Evolutionary conservation across 2,329 filamentous ascomycete genomes (phyloP).

Genomic region (Phialophora tarda): DNA sequence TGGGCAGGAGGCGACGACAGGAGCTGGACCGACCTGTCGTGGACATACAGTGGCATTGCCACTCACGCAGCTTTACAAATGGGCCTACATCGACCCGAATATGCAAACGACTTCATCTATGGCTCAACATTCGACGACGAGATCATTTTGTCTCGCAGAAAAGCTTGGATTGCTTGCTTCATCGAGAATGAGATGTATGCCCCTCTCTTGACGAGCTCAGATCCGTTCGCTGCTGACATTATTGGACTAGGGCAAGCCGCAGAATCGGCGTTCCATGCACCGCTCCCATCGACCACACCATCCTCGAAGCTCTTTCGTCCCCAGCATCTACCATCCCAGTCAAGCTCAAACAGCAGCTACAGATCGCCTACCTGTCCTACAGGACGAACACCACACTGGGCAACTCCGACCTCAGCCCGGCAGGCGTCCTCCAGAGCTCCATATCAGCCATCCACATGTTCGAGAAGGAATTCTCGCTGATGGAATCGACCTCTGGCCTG

Average conservation of each 20-base stretch:
- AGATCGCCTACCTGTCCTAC: conserved; percentile 19
- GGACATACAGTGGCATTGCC: conserved; percentile 21
- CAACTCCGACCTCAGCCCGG: conserved; percentile 20
- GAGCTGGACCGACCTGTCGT: conserved; percentile 21
- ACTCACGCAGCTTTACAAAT: conserved; percentile 19
- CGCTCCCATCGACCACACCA: conserved; percentile 20
- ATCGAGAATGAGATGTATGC: conserved; percentile 21
- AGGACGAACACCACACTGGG: conserved; percentile 17
- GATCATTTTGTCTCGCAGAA: conserved; percentile 13
- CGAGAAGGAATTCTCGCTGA: conserved; percentile 17
- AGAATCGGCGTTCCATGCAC: conserved; percentile 21
- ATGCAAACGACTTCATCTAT: conserved; percentile 19
- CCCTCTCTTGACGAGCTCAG: background rate
- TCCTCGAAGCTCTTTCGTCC: conserved; percentile 20
- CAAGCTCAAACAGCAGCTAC: conserved; percentile 18
- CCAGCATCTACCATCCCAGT: conserved; percentile 9
- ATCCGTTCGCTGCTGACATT: conserved; percentile 10
- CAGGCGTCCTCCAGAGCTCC: conserved; percentile 18
- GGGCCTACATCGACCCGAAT: conserved; percentile 19
- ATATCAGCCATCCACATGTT: conserved; percentile 23
- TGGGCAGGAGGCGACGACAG: conserved; percentile 20
- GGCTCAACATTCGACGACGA: conserved; percentile 20
- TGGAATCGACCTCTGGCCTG: conserved; percentile 19
- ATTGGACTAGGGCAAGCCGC: conserved; percentile 12
- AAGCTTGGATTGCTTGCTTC: conserved; percentile 21